A percentile compares a stretch with the other conserved stretches of the same genome.
Evolutionary conservation across 2,329 filamentous ascomycete species (phyloP).

Genomic region (Calcarisporium arbuscula): DNA sequence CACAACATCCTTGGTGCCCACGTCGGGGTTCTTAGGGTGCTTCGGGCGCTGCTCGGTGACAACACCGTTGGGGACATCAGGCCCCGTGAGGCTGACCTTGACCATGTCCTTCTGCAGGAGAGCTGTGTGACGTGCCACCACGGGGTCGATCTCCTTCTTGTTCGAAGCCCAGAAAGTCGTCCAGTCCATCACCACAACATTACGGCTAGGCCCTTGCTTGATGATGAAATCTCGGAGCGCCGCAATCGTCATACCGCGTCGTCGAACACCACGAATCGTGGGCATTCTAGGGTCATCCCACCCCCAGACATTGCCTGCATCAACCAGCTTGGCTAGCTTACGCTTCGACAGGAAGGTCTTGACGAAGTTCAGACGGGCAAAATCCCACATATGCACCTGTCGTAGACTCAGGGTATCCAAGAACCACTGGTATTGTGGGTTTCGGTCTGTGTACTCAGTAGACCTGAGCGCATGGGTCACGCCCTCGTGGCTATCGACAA

Average conservation of each 20-base stretch:
- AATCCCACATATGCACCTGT: constrained; percentile 79
- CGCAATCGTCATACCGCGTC: constrained; percentile 72
- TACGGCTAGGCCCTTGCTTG: constrained; percentile 76
- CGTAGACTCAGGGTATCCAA: constrained; percentile 66
- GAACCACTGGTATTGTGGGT: constrained; percentile 85
- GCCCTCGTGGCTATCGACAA: constrained; percentile 74
- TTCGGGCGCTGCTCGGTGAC: constrained; percentile 72
- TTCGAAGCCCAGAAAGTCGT: constrained; percentile 66
- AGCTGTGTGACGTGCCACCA: constrained; percentile 67
- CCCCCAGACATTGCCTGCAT: constrained; percentile 68
- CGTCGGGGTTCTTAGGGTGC: constrained; percentile 80
- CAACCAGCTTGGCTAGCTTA: constrained; percentile 78
- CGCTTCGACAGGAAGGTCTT: constrained; percentile 78
- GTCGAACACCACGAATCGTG: constrained; percentile 71
- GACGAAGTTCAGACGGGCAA: constrained; percentile 78
- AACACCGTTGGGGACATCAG: constrained; percentile 56
- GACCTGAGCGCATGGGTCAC: constrained; percentile 79
- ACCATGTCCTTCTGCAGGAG: constrained; percentile 67
- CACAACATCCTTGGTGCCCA: constrained; percentile 80
- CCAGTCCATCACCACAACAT: constrained; percentile 82
- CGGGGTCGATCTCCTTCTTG: constrained; percentile 76
- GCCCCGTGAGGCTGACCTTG: constrained; percentile 61
- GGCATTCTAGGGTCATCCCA: constrained; percentile 89
- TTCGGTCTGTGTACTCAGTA: constrained; percentile 82
- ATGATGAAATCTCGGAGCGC: constrained; percentile 79